Evolutionary conservation across 164 flowering plant genomes (phyloP), one percentile per base, ranked within the genome.

Genomic region (Stephania yunnanensis): DNA sequence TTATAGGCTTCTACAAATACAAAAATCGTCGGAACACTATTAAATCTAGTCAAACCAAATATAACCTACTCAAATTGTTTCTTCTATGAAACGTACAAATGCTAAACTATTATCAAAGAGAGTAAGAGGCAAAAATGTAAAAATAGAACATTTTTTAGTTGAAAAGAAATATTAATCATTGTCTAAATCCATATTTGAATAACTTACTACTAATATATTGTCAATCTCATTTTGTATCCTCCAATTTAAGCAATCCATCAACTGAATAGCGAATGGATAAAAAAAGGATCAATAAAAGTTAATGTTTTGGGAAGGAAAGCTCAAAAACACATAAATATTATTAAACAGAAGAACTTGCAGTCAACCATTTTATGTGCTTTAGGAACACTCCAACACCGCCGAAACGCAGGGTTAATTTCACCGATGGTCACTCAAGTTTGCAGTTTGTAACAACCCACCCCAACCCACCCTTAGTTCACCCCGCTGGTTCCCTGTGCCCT

Each of bases 341-440:
- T 10, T 19, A 19, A 61, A 61, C 9, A 19, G 8, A 19, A 61
- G 25, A 61, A 61, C 25, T 36, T 19, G 48, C 42, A 72, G 9
- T 86, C 69, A 65, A 95, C 99, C 99, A 95, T 95, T 82, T 88
- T 87, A 78, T 92, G 83, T 30, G 98, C 95, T 81, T 94, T 95
- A 53, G 86, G 74, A 70, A 90, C 89, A 88, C 88, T 89, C 91
- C 97, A n/a, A n/a, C n/a, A n/a, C n/a, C n/a, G n/a, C n/a, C n/a
- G n/a, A n/a, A n/a, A n/a, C n/a, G n/a, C n/a, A n/a, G n/a, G n/a
- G n/a, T n/a, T n/a, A n/a, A n/a, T n/a, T n/a, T n/a, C n/a, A n/a
- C n/a, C n/a, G n/a, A n/a, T n/a, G n/a, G n/a, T n/a, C n/a, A n/a
- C n/a, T n/a, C n/a, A n/a, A n/a, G n/a, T n/a, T n/a, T n/a, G n/a